A percentile compares a stretch with the other conserved stretches of the same genome.
phyloP scores from a whole-genome alignment of 2,329 filamentous ascomycete genomes.

The Remersonia thermophila region DNA sequence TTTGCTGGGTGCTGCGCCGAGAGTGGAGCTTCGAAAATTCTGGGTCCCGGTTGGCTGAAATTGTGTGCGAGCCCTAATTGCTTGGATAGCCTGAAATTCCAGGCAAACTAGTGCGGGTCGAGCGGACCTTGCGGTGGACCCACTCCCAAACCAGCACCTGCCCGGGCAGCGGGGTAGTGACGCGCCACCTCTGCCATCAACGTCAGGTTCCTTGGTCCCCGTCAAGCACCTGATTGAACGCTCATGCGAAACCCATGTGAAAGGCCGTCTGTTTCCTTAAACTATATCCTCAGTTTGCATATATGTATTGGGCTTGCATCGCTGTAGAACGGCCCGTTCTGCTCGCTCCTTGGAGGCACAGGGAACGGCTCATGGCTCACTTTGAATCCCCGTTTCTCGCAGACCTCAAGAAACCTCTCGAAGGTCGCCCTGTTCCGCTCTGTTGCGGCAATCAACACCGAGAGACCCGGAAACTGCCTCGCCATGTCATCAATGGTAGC shows the following conservation, averaged over 20 bases:
- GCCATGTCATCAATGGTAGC: conserved; percentile 53
- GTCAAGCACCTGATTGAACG: too few species aligned
- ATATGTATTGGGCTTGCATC: conserved; percentile 48
- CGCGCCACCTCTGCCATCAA: too few species aligned
- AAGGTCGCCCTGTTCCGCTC: conserved; percentile 61
- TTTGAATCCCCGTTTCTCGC: conserved; percentile 34
- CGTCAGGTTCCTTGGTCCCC: too few species aligned
- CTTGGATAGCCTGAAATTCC: conserved; percentile 8
- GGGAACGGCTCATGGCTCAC: conserved; percentile 33
- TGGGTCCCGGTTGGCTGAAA: conserved; percentile 20
- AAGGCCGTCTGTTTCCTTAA: neutral
- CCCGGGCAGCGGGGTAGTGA: too few species aligned
- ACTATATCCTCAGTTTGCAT: conserved; percentile 21
- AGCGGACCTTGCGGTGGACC: too few species aligned
- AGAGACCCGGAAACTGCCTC: conserved; percentile 38
- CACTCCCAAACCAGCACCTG: conserved; percentile 1
- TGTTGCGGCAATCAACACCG: conserved; percentile 56
- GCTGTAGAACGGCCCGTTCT: conserved; percentile 53
- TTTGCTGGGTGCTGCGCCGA: conserved; percentile 14
- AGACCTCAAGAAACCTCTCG: conserved; percentile 47
- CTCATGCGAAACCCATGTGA: too few species aligned
- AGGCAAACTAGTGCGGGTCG: conserved; percentile 4
- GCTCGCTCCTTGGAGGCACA: conserved; percentile 27
- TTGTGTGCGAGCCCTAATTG: conserved; percentile 35
- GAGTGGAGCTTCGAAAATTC: conserved; percentile 18